Percentiles rank a stretch among this genome's conserved stretches.
phyloP scores from a whole-genome alignment of 495 filamentous ascomycete genomes.

The Xylaria longipes region DNA sequence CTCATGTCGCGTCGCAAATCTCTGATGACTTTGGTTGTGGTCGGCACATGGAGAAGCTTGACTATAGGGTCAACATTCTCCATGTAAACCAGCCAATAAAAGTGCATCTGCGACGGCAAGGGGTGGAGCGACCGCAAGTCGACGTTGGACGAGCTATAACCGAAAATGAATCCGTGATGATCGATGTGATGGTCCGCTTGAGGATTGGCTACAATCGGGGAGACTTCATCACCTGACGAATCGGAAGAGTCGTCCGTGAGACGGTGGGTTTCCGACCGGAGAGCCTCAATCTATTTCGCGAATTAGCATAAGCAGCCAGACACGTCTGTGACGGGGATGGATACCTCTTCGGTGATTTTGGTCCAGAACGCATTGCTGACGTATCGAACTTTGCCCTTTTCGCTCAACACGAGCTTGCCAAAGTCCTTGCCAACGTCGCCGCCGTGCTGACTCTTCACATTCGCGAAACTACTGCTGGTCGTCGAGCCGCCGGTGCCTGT shows the following conservation, averaged over 20 bases:
- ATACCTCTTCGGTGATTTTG: slow-evolving; percentile 84
- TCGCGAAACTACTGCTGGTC: slow-evolving; percentile 34
- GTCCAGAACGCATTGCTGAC: slow-evolving; percentile 90
- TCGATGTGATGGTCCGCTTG: slow-evolving; percentile 45
- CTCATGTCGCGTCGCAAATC: slow-evolving; percentile 59
- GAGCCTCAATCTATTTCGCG: slow-evolving; percentile 66
- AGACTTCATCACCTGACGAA: slow-evolving; percentile 59
- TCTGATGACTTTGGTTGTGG: slow-evolving; percentile 56
- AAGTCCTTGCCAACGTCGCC: slow-evolving; percentile 69
- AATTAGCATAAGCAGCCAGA: slow-evolving; percentile 22
- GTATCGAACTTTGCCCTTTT: slow-evolving; percentile 79
- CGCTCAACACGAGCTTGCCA: slow-evolving; percentile 82
- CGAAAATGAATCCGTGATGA: slow-evolving; percentile 74
- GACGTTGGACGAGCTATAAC: slow-evolving; percentile 66
- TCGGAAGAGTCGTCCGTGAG: slow-evolving; percentile 72
- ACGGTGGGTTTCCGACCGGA: slow-evolving; percentile 72
- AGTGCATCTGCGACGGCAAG: slow-evolving; percentile 64
- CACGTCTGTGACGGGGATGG: slow-evolving; percentile 7
- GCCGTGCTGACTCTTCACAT: slow-evolving; percentile 12
- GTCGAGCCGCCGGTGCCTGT: slow-evolving; percentile 31
- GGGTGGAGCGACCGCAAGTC: slow-evolving; percentile 60
- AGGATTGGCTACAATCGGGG: slow-evolving; percentile 48
- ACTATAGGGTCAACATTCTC: slow-evolving; percentile 77
- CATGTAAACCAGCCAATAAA: slow-evolving; percentile 72
- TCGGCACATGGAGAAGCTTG: slow-evolving; percentile 70